Evolutionary conservation across 1,284 basidiomycete species (phyloP).

Genomic region (Leccinum cinnamomeum): DNA sequence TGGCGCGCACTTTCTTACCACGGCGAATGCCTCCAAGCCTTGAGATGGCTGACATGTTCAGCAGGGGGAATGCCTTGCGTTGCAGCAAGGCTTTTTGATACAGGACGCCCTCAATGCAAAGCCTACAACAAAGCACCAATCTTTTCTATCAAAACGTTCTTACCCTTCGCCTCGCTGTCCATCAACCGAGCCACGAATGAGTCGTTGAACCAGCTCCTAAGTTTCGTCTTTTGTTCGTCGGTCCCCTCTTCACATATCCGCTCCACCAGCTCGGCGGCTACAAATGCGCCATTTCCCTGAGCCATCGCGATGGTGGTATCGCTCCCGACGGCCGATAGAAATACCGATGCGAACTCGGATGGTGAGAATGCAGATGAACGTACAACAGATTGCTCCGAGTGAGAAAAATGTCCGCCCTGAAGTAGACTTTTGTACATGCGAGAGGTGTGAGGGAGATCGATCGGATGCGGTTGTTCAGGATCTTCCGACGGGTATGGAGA

Average conservation of each 20-base stretch:
- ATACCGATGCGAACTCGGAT: slow-evolving; percentile 53
- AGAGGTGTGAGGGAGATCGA: slow-evolving; percentile 78
- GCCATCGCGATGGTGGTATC: slow-evolving; percentile 63
- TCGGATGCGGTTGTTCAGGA: slow-evolving; percentile 53
- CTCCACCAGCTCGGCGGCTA: slow-evolving; percentile 75
- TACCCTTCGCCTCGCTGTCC: slow-evolving; percentile 52
- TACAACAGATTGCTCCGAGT: slow-evolving; percentile 53
- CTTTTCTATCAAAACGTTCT: slow-evolving; percentile 54
- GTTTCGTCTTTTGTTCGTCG: slow-evolving; percentile 37
- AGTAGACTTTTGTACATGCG: slow-evolving; percentile 84
- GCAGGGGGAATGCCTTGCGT: neutral
- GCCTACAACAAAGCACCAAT: slow-evolving; percentile 34
- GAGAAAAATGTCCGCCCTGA: slow-evolving; percentile 86
- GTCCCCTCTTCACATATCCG: slow-evolving; percentile 50
- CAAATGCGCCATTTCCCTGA: slow-evolving; percentile 69
- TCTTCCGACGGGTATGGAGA: slow-evolving; percentile 56
- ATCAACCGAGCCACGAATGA: slow-evolving; percentile 27
- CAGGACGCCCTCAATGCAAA: neutral
- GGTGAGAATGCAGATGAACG: slow-evolving; percentile 53
- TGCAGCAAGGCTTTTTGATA: slow-evolving; percentile 11
- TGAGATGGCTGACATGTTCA: neutral
- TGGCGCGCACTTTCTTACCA: neutral
- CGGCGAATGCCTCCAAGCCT: neutral
- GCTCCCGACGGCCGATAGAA: slow-evolving; percentile 58
- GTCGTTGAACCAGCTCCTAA: slow-evolving; percentile 58